These are phyloP conservation scores for Echites panduratus DNA, from an alignment of 257 asterid species.

Conservation along the genomic window DNA sequence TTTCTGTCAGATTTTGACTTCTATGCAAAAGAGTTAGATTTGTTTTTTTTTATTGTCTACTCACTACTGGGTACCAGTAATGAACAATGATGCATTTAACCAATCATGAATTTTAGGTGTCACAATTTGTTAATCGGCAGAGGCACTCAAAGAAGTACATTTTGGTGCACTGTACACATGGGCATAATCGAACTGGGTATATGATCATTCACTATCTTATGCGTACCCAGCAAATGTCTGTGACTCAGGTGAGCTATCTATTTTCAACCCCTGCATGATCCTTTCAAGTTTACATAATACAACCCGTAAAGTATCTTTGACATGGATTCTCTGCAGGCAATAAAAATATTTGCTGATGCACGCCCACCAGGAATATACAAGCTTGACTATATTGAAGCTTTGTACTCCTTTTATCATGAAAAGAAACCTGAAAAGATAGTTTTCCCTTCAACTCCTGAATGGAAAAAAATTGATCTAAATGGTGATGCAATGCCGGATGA, in stretches of 20 bases:
- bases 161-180: conserved; percentile 97
- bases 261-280: background rate
- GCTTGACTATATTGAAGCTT: conserved; percentile 80
- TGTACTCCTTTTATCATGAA: conserved; percentile 87
- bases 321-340: conserved; percentile 47
- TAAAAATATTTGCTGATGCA: conserved; percentile 72
- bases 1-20: background rate
- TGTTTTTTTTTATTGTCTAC: background rate
- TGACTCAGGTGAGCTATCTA: conserved; percentile 61
- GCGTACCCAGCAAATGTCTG: conserved; percentile 72
- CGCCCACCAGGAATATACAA: conserved; percentile 98
- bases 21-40: background rate
- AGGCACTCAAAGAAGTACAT: conserved; percentile 64
- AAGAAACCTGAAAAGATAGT: conserved; percentile 69
- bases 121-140: conserved; percentile 73
- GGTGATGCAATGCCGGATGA: conserved; percentile 97
- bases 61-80: too few species aligned
- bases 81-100: conserved; percentile 1
- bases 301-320: conserved; percentile 3
- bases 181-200: conserved; percentile 97
- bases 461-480: conserved; percentile 94
- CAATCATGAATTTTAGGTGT: conserved; percentile 49
- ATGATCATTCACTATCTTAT: conserved; percentile 92
- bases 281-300: background rate
- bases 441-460: conserved; percentile 88